phyloP scores from a whole-genome alignment of 2,329 filamentous ascomycete genomes.

The Plenodomus biglobosus region DNA sequence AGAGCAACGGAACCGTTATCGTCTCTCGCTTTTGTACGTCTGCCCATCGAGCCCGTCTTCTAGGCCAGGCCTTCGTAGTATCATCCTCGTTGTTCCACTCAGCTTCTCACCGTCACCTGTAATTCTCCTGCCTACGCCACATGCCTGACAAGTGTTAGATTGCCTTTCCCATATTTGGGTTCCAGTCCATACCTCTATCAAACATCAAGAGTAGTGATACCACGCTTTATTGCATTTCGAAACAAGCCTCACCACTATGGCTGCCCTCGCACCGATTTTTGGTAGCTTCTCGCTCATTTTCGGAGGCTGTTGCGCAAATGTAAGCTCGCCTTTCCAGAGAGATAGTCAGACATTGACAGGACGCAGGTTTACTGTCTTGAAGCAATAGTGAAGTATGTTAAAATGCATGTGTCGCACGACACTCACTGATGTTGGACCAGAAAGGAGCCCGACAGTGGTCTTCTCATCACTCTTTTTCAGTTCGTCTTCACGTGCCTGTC shows the following conservation, averaged over 20 bases:
- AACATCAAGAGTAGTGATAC: neutral
- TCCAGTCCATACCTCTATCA: neutral
- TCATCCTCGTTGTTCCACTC: neutral
- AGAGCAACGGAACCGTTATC: no score
- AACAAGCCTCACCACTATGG: constrained; percentile 25
- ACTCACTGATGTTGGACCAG: constrained; percentile 49
- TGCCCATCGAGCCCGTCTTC: no score
- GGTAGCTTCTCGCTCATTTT: constrained; percentile 84
- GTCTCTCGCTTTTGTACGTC: no score
- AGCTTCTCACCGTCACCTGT: neutral
- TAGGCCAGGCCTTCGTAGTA: neutral
- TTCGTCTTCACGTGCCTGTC: constrained; percentile 65
- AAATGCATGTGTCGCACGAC: neutral
- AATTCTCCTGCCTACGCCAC: constrained; percentile 1
- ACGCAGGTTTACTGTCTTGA: constrained; percentile 89
- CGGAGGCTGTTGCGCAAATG: constrained; percentile 92
- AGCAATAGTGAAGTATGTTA: constrained; percentile 85
- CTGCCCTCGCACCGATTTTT: constrained; percentile 40
- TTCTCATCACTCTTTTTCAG: constrained; percentile 57
- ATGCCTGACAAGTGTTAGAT: constrained; percentile 6
- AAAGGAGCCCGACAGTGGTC: constrained; percentile 83
- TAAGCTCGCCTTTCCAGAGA: constrained; percentile 47
- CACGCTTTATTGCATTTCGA: neutral
- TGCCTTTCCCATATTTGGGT: neutral
- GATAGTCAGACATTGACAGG: constrained; percentile 10